phyloP scores from a whole-genome alignment of 2,329 filamentous ascomycete genomes.

The Catunica adiposa region DNA sequence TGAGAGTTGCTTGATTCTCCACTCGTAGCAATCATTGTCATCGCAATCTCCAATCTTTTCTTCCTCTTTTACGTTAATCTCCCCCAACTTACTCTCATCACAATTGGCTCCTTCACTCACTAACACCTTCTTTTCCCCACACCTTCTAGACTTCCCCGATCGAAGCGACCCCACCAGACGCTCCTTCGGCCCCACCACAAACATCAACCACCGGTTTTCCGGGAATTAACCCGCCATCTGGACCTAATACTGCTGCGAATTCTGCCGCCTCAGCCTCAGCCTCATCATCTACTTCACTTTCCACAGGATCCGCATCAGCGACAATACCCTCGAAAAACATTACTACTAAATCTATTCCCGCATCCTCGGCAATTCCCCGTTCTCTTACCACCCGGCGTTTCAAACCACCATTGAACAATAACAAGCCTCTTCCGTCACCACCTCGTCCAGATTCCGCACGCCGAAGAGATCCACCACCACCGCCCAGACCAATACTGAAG shows the following conservation, averaged over 20 bases:
- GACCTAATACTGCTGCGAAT: not conserved
- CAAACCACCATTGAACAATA: conserved; percentile 25
- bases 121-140: not conserved
- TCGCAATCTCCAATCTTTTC: not conserved
- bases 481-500: conserved; percentile 30
- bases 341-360: not conserved
- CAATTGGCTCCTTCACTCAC: not conserved
- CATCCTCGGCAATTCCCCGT: not conserved
- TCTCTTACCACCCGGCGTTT: not conserved
- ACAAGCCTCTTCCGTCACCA: conserved; percentile 41
- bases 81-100: not conserved
- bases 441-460: conserved; percentile 24
- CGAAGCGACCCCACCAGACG: not conserved
- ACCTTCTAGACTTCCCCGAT: not conserved
- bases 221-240: not conserved
- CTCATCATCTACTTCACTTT: not conserved
- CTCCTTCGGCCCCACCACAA: not conserved
- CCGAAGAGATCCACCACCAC: conserved; percentile 24
- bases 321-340: not conserved
- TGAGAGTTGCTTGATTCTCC: no score
- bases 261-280: not conserved
- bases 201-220: not conserved
- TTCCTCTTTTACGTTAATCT: not conserved
- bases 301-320: not conserved
- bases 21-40: not conserved